Conservation (phyloP, 164 flowering plant genomes). For the Akebia trifoliata region DNA sequence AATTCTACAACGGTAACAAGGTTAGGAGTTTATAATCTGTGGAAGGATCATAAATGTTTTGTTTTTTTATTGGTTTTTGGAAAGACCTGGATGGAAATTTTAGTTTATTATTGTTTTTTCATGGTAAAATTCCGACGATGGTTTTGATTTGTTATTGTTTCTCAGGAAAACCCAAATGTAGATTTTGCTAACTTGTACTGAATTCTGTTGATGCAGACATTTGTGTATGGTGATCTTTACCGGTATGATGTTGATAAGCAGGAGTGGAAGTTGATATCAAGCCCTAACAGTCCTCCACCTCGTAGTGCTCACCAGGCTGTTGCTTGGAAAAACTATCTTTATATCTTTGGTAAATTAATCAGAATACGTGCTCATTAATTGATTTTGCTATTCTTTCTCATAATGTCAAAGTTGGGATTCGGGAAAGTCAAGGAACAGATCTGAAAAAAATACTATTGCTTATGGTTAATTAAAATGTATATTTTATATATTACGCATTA, state of each 20-base stretch:
- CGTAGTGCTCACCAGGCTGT: slow-evolving; percentile 98
- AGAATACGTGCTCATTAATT: background rate
- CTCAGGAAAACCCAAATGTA: too few species aligned
- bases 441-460: too few species aligned
- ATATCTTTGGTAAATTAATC: slow-evolving; percentile 63
- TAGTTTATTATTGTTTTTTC: too few species aligned
- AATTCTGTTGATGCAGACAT: slow-evolving; percentile 53
- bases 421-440: too few species aligned
- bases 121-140: too few species aligned
- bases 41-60: background rate
- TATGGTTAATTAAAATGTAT: too few species aligned
- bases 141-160: too few species aligned
- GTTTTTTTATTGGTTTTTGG: background rate
- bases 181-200: too few species aligned
- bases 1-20: slow-evolving; percentile 95
- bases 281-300: slow-evolving; percentile 99
- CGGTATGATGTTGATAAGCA: slow-evolving; percentile 83
- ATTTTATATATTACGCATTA: too few species aligned
- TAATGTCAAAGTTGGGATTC: background rate
- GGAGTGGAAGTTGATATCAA: slow-evolving; percentile 89
- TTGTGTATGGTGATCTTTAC: slow-evolving; percentile 88
- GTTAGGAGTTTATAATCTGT: slow-evolving; percentile 28
- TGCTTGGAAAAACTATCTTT: slow-evolving; percentile 92
- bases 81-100: too few species aligned
- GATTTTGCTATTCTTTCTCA: background rate